Base-by-base conservation (phyloP, 2,329 filamentous ascomycete species). In the Xylariales sp. region DNA sequence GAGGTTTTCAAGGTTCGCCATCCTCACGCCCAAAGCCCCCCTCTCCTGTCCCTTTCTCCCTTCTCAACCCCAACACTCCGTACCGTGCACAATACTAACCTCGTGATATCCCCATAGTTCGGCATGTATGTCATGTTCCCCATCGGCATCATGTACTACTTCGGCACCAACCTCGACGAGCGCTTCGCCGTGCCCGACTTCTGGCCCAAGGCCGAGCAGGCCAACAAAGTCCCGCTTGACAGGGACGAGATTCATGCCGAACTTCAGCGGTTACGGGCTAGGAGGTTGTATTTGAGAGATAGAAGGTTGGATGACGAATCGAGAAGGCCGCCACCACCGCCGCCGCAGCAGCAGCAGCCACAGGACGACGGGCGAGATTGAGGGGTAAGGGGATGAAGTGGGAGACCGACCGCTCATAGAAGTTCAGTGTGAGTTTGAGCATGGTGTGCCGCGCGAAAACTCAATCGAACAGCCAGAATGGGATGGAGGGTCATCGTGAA, bases 81-180 rank as follows among this genome's bases (percentile, higher is more conserved):
- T 33, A 27, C 19, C 24, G 6, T 16, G 21, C 15, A 28, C 15
- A 24, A 19, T 29, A 42, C 25, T 16, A 20, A 9, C n/a, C 14
- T 25, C 16, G n/a, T 31, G 41, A 37, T 2, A 16, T 33, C 18
- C 22, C 12, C 31, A 43, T 48, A 96, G 91, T 98, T 98, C 65
- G 90, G 91, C 71, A 87, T 94, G 78, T 98, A 98, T 72, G 84
- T 98, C 71, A 84, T 96, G 77, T 98, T 98, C 69, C 93, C 93
- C 14, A 97, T 98, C 58, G 89, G 88, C 55, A 90, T 93, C 74
- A 98, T 98, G 93, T 97, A 94, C 76, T 98, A 98, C 73, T 98
- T 97, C 66, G 93, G 93, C 61, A 95, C 90, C 43, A 98, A 98
- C 66, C 87, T 98, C 60, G 93, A 98, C 67, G 78, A 84, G 52